Conservation (phyloP, 306 rosid species). For the Rosa chinensis region DNA sequence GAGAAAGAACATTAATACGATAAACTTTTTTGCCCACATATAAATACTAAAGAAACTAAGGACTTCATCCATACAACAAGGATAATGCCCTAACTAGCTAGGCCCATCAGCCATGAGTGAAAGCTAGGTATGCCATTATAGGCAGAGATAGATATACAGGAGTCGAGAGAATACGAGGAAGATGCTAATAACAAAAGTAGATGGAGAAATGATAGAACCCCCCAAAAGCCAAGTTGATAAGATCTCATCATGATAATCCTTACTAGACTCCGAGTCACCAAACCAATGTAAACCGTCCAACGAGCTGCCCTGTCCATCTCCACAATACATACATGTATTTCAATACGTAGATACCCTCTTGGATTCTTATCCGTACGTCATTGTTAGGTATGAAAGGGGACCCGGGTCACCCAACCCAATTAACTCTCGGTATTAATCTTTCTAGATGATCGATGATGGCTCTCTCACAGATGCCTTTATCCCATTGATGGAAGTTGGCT, state of each 20-base stretch:
- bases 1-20: too few species aligned
- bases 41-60: not conserved
- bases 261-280: slow-evolving; percentile 5
- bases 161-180: not conserved
- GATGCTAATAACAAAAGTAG: not conserved
- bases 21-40: not conserved
- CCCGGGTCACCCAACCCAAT: not conserved
- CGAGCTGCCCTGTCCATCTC: not conserved
- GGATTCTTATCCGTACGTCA: not conserved
- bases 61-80: not conserved
- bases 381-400: not conserved
- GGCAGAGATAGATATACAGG: not conserved
- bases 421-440: not conserved
- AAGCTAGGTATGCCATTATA: not conserved
- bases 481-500: not conserved
- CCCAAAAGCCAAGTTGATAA: not conserved
- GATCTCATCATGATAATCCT: not conserved
- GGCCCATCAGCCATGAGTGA: not conserved
- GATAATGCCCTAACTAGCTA: not conserved
- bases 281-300: not conserved
- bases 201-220: not conserved
- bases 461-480: not conserved
- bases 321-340: not conserved
- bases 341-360: not conserved
- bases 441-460: not conserved